These are phyloP conservation scores for Gnomoniopsis smithogilvyi DNA, from an alignment of 2,329 filamentous ascomycete genomes.

Conservation along the genomic window DNA sequence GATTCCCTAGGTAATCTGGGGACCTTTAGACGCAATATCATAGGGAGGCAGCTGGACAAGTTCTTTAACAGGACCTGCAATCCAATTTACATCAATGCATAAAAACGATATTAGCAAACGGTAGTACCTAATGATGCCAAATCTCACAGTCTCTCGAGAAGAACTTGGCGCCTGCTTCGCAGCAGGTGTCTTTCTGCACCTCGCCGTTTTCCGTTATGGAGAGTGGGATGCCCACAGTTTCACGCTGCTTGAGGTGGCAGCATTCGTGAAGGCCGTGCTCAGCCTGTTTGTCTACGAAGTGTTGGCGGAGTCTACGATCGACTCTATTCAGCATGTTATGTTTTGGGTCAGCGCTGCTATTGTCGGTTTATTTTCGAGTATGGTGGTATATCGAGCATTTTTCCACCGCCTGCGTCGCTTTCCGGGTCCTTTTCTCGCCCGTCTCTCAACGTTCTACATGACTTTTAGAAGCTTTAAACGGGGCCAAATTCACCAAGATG, in stretches of 20 bases:
- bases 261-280: background rate
- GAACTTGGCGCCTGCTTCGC: conserved; percentile 7
- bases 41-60: no score
- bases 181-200: conserved; percentile 3
- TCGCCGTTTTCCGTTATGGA: conserved; percentile 2
- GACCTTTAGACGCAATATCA: no score
- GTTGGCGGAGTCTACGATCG: background rate
- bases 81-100: background rate
- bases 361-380: conserved; percentile 19
- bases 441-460: conserved; percentile 21
- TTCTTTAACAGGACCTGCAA: no score
- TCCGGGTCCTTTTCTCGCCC: conserved; percentile 6
- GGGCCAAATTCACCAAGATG: conserved; percentile 22
- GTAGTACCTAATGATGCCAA: no score
- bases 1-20: no score
- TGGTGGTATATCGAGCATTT: conserved; percentile 22
- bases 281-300: background rate
- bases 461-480: conserved; percentile 19
- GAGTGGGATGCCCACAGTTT: conserved; percentile 11
- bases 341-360: background rate
- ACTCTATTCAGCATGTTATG: background rate
- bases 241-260: conserved; percentile 10
- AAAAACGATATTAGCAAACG: background rate
- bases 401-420: conserved; percentile 19
- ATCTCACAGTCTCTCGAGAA: background rate